Conservation (phyloP, 768 basidiomycete species). For the Rhizopogon vinicolor region DNA sequence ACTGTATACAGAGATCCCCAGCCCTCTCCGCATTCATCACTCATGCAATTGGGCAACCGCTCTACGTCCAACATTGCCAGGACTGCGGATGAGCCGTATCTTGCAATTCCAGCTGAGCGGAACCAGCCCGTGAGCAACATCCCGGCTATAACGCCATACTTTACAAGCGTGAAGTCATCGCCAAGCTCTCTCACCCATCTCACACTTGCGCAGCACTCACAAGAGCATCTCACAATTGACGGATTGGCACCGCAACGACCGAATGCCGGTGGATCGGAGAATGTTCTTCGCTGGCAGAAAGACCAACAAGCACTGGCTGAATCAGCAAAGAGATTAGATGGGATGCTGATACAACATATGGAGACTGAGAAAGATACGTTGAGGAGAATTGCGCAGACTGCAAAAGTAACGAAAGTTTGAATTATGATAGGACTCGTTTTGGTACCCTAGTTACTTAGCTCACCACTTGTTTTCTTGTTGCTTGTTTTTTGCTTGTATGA, state of each 20-base stretch:
- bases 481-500: slow-evolving; percentile 18
- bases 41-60: slow-evolving; percentile 66
- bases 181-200: slow-evolving; percentile 27
- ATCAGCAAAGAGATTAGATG: slow-evolving; percentile 65
- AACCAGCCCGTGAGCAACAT: slow-evolving; percentile 52
- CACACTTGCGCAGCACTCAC: slow-evolving; percentile 35
- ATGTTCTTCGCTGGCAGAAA: slow-evolving; percentile 21
- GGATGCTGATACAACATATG: slow-evolving; percentile 78
- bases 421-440: slow-evolving; percentile 1
- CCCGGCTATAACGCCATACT: slow-evolving; percentile 39
- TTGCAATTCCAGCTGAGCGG: slow-evolving; percentile 30
- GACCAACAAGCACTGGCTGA: slow-evolving; percentile 41
- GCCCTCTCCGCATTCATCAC: slow-evolving; percentile 30
- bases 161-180: slow-evolving; percentile 39
- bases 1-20: slow-evolving; percentile 15
- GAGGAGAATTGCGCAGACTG: slow-evolving; percentile 62
- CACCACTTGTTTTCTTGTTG: slow-evolving; percentile 1
- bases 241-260: slow-evolving; percentile 10
- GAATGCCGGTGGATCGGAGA: slow-evolving; percentile 15
- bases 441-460: not conserved
- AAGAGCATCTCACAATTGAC: slow-evolving; percentile 29
- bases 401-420: slow-evolving; percentile 29
- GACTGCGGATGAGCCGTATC: slow-evolving; percentile 31
- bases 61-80: slow-evolving; percentile 62
- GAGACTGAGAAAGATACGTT: slow-evolving; percentile 79